phyloP scores from a whole-genome alignment of 495 filamentous ascomycete genomes.

The Jackrogersella multiformis region DNA sequence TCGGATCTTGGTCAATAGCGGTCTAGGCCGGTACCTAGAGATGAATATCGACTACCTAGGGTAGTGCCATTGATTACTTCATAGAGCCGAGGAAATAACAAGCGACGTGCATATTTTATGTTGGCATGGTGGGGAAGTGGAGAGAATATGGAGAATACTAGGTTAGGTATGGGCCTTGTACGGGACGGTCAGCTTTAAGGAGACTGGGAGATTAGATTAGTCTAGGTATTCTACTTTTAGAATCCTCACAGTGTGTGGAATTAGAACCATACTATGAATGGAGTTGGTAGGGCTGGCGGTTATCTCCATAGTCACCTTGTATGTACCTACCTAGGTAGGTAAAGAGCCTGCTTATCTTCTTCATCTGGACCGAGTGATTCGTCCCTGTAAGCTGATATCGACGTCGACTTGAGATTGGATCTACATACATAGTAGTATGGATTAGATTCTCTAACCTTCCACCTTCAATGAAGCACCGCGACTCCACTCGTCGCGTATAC shows the following conservation, averaged over 20 bases:
- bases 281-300: too few relatives aligned
- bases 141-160: constrained; percentile 9
- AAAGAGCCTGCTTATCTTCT: constrained; percentile 13
- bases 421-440: too few relatives aligned
- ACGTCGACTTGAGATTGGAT: not conserved
- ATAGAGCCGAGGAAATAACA: constrained; percentile 18
- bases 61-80: constrained; percentile 13
- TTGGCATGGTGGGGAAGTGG: constrained; percentile 29
- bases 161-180: too few relatives aligned
- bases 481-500: too few relatives aligned
- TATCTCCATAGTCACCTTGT: not conserved
- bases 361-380: not conserved
- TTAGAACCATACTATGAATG: too few relatives aligned
- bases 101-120: constrained; percentile 31
- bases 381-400: constrained; percentile 16
- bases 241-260: too few relatives aligned
- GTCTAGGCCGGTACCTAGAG: too few relatives aligned
- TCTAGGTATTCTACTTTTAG: too few relatives aligned
- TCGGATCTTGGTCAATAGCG: too few relatives aligned
- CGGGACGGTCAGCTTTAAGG: too few relatives aligned
- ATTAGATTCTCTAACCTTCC: too few relatives aligned
- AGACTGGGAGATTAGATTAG: not conserved
- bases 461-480: too few relatives aligned
- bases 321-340: not conserved
- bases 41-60: not conserved